Base-by-base conservation (phyloP, 306 rosid genomes). In the Begonia peltatifolia region DNA sequence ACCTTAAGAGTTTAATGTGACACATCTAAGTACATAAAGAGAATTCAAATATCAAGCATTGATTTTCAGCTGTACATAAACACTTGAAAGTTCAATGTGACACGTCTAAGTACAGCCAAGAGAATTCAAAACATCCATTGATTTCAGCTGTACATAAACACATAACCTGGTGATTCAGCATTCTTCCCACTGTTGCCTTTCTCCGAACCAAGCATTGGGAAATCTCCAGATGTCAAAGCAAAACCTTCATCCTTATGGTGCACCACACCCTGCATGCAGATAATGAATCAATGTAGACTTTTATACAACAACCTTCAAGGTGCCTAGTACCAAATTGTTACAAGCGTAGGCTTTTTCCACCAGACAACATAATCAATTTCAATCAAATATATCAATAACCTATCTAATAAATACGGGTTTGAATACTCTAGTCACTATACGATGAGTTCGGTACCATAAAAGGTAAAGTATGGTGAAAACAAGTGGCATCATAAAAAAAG, bases 171-270 rank as follows among this genome's bases (percentile, higher is more conserved):
- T 47, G 69, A 65, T 63, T 74, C 87, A 15, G 76, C 69, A 65
- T 67, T 70, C 75, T 68, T 85, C 44, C 63, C 73, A 50, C 74
- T 60, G 57, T 73, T 78, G 61, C 83, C 97, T 71, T 78, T 89
- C 49, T 79, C 94, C 15, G 94, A 83, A 72, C 97, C 94, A 75
- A 90, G 97, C 36, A 93, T 76, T 17, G 97, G 97, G 70, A 90
- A 90, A 66, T 90, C 94, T 70, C 95, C 97, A 57, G 95, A 80
- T 62, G 87, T 63, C 55, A 86, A 73, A 35, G 94, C 83, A 78
- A 90, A 90, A 57, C 63, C 85, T 63, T 76, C 87, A 52, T 70
- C 71, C 74, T 79, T 85, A 56, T 73, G 59, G 50, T 68, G 77
- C 22, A 59, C 6, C 62, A 72, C 68, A 57, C 94, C 94, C 97